These are phyloP conservation scores for Crithidia thermophila DNA, from an alignment of 208 protist genomes.

Conservation along the genomic window DNA sequence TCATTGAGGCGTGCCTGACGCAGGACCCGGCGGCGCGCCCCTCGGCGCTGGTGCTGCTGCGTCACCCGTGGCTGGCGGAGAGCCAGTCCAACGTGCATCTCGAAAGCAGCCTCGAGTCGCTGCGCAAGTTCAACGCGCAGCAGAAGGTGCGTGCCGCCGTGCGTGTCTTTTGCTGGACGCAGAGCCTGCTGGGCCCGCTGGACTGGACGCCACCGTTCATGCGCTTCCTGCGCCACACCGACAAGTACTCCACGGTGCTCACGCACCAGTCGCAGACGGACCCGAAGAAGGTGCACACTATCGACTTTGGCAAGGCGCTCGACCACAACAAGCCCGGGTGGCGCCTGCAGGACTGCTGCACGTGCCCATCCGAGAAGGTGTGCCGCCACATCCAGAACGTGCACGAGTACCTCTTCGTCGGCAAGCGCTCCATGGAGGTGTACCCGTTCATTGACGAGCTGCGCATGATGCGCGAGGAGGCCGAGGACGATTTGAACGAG, in stretches of 20 bases:
- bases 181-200: slow-evolving; percentile 58
- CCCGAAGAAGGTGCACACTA: slow-evolving; percentile 46
- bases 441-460: slow-evolving; percentile 77
- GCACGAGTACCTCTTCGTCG: slow-evolving; percentile 86
- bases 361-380: slow-evolving; percentile 64
- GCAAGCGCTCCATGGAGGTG: slow-evolving; percentile 68
- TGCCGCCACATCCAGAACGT: slow-evolving; percentile 91
- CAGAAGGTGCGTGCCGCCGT: slow-evolving; percentile 68
- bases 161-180: slow-evolving; percentile 68
- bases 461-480: slow-evolving; percentile 59
- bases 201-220: slow-evolving; percentile 79
- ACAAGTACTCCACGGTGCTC: slow-evolving; percentile 72
- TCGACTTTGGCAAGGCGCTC: slow-evolving; percentile 76
- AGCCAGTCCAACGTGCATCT: slow-evolving; percentile 59
- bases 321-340: slow-evolving; percentile 47
- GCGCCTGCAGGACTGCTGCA: slow-evolving; percentile 77
- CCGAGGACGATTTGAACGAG: slow-evolving; percentile 42
- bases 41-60: slow-evolving; percentile 61
- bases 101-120: slow-evolving; percentile 43
- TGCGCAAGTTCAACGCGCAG: slow-evolving; percentile 65
- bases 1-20: slow-evolving; percentile 70
- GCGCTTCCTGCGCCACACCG: slow-evolving; percentile 75
- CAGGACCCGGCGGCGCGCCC: slow-evolving; percentile 65
- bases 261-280: slow-evolving; percentile 78
- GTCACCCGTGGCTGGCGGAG: slow-evolving; percentile 65